Evolutionary conservation across 140 eudicot genomes (phyloP).

Genomic region (Cichorium intybus): DNA sequence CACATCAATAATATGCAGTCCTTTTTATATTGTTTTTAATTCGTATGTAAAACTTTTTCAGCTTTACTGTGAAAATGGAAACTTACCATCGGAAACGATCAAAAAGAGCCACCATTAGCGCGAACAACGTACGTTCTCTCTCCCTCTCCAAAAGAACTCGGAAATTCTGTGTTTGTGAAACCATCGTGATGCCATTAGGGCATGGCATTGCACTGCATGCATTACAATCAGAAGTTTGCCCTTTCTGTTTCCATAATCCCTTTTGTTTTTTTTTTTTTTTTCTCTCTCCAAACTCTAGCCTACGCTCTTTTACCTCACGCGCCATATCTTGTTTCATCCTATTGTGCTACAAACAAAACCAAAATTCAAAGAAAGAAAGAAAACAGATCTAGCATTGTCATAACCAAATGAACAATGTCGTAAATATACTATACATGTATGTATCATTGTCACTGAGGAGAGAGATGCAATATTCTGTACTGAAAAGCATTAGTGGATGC

Average conservation of each 20-base stretch:
- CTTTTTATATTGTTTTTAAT: neutral
- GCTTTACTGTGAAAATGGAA: conserved; percentile 29
- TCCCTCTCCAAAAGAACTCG: neutral
- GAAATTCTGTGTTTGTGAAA: neutral
- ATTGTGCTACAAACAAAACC: conserved; percentile 12
- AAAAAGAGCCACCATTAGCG: conserved; percentile 21
- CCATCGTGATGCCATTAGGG: conserved; percentile 1
- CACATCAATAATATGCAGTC: neutral
- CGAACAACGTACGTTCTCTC: conserved; percentile 21
- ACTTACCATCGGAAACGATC: conserved; percentile 42
- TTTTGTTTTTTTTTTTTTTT: conserved; percentile 20
- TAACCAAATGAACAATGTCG: neutral
- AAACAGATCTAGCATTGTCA: conserved; percentile 2
- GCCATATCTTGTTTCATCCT: conserved; percentile 6
- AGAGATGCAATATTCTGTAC: conserved; percentile 2
- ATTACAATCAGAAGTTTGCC: conserved; percentile 18
- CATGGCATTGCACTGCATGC: conserved; percentile 4
- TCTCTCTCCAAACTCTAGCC: conserved; percentile 22
- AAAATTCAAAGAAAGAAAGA: neutral
- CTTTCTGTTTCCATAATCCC: conserved; percentile 12
- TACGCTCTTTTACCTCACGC: conserved; percentile 28
- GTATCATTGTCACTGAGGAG: neutral
- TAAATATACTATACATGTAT: neutral
- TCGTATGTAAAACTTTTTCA: neutral
- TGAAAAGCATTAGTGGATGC: conserved; percentile 21